phyloP scores from a whole-genome alignment of 805 yeast species.

The Candida odintsovae region DNA sequence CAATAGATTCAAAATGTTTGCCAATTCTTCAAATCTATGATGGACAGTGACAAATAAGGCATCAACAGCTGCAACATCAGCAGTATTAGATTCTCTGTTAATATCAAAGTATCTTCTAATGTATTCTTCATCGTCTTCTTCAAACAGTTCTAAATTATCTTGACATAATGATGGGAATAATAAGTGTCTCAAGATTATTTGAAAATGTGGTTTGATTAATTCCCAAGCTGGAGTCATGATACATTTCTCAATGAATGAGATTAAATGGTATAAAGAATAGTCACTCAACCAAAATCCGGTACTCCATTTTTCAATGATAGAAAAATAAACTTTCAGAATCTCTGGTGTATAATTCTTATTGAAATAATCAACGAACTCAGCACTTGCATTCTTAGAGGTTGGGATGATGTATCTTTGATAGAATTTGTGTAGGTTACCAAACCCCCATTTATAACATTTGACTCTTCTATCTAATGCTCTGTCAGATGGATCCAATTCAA shows the following conservation, averaged over 20 bases:
- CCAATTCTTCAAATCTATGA: conserved; percentile 50
- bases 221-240: conserved; percentile 54
- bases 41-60: conserved; percentile 58
- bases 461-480: conserved; percentile 44
- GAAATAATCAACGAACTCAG: conserved; percentile 53
- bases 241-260: conserved; percentile 60
- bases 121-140: conserved; percentile 85
- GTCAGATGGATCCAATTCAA: conserved; percentile 42
- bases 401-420: conserved; percentile 49
- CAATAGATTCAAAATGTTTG: conserved; percentile 49
- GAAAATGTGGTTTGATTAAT: conserved; percentile 56
- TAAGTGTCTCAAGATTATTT: conserved; percentile 59
- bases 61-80: conserved; percentile 78
- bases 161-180: conserved; percentile 76
- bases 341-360: conserved; percentile 59
- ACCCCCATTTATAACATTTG: conserved; percentile 86
- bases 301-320: conserved; percentile 36
- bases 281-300: conserved; percentile 56
- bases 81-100: conserved; percentile 55
- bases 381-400: conserved; percentile 30
- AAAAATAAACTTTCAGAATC: conserved; percentile 57
- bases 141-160: conserved; percentile 64
- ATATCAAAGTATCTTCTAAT: conserved; percentile 67
- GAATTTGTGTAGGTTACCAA: conserved; percentile 67
- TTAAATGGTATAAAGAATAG: conserved; percentile 56